Conservation (phyloP, 1,139 yeast genomes). For the Hansenula anomala region DNA sequence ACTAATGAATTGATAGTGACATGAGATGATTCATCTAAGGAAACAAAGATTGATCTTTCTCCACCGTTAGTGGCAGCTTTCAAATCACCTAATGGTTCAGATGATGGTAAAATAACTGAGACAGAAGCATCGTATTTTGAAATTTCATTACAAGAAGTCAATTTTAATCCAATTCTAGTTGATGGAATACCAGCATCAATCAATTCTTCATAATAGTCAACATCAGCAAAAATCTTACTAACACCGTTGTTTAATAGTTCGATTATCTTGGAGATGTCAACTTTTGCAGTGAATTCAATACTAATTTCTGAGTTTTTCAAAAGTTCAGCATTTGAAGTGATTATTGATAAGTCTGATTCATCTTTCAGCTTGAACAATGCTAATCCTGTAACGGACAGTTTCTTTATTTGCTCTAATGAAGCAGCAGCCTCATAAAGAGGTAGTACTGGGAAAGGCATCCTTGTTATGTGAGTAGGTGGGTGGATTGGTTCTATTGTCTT, state of each 20-base stretch:
- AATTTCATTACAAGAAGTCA: slow-evolving; percentile 7
- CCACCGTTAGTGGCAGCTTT: slow-evolving; percentile 32
- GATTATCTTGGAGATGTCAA: slow-evolving; percentile 43
- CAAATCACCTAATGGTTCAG: slow-evolving; percentile 20
- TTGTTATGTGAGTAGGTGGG: neutral
- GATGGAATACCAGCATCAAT: slow-evolving; percentile 53
- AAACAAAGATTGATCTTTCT: slow-evolving; percentile 37
- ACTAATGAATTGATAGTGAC: slow-evolving; percentile 23
- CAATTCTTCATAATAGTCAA: slow-evolving; percentile 31
- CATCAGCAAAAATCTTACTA: slow-evolving; percentile 40
- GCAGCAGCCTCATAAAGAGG: slow-evolving; percentile 14
- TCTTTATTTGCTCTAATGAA: slow-evolving; percentile 6
- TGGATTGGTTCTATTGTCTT: neutral
- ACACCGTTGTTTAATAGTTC: slow-evolving; percentile 68
- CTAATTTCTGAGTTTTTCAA: slow-evolving; percentile 9
- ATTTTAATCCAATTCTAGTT: slow-evolving; percentile 20
- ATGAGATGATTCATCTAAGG: slow-evolving; percentile 15
- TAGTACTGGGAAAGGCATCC: slow-evolving; percentile 23
- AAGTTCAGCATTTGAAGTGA: slow-evolving; percentile 4
- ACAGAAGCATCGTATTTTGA: slow-evolving; percentile 11
- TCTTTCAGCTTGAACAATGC: slow-evolving; percentile 12
- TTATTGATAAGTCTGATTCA: slow-evolving; percentile 11
- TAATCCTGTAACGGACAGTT: slow-evolving; percentile 20
- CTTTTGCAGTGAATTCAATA: slow-evolving; percentile 11
- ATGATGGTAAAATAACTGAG: slow-evolving; percentile 22